Base-by-base conservation (phyloP, 2,329 filamentous ascomycete genomes). In the Fusarium zealandicum region DNA sequence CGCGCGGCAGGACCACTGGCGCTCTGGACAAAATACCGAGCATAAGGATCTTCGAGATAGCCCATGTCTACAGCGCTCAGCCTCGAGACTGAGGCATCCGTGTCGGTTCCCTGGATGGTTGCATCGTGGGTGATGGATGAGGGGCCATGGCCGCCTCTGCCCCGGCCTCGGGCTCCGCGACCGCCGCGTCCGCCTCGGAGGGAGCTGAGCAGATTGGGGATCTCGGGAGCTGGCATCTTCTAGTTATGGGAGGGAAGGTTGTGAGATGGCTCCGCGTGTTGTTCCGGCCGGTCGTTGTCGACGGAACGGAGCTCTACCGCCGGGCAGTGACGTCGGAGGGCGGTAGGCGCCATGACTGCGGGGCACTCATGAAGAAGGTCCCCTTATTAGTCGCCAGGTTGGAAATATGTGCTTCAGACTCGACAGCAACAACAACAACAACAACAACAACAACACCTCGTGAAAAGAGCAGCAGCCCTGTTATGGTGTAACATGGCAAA, bases 1-100 rank as follows among this genome's bases (percentile, higher is more conserved):
- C 90, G 83, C 11, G 84, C 77, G 2, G 79, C 68, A 13, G 80
- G 76, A 54, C 78, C 80, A 38, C 74, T 74, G 12, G 66, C 47
- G 56, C 64, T 69, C 50, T 82, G 77, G 2, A 89, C 86, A 70
- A 97, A 92, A 48, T 81, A 80, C 46, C 77, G 77, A 2, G 92
- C 92, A 75, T 89, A 98, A 0, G 83, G 83, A 70, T 99, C 95
- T 3, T 90, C 76, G 2, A 99, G 79, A 71, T 98, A 98, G 27
- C 92, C 92, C 43, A 92, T 72, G 51, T 89, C 84, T 13, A 98
- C 92, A 11, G 93, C 93, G 72, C 93, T 98, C 73, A 96, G 78
- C 30, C 95, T 85, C 25, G 92, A 96, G 35, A 92, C 86, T 54
- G 91, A 91, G 20, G 95, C 95, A 77, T 99, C 95, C 56, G 88